phyloP scores from a whole-genome alignment of 2,329 filamentous ascomycete species.

The Fusarium chuoi region DNA sequence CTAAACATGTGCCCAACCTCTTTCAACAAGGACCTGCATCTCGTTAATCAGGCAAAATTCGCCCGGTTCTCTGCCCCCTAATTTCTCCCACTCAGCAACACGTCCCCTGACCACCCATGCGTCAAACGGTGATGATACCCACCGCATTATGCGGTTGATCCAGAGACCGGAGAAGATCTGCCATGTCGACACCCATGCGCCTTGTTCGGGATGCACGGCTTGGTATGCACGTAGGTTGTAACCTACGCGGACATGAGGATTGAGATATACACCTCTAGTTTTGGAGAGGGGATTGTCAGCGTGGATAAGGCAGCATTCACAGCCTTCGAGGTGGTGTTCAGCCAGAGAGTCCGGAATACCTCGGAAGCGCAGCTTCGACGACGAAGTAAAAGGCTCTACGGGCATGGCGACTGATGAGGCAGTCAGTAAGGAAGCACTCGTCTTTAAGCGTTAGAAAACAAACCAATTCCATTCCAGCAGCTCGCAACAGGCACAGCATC shows the following conservation, averaged over 20 bases:
- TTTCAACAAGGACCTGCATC: constrained; percentile 67
- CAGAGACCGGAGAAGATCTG: constrained; percentile 66
- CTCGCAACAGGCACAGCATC: constrained; percentile 58
- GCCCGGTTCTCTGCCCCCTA: constrained; percentile 56
- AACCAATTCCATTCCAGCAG: constrained; percentile 59
- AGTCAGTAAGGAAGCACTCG: neutral
- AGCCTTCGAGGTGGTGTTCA: constrained; percentile 73
- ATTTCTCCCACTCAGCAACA: constrained; percentile 52
- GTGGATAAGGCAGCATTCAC: constrained; percentile 82
- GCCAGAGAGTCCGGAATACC: constrained; percentile 72
- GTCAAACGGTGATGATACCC: constrained; percentile 48
- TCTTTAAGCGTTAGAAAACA: neutral
- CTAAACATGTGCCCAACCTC: constrained; percentile 66
- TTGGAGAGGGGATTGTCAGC: constrained; percentile 71
- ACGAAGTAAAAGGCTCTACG: constrained; percentile 64
- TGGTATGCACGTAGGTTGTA: constrained; percentile 67
- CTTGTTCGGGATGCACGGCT: constrained; percentile 53
- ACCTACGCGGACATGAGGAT: constrained; percentile 74
- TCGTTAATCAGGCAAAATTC: constrained; percentile 67
- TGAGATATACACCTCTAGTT: constrained; percentile 70
- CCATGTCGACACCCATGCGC: constrained; percentile 59
- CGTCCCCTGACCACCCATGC: constrained; percentile 51
- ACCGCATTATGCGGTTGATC: constrained; percentile 64
- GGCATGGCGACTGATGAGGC: constrained; percentile 57
- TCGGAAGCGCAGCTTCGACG: constrained; percentile 66